Evolutionary conservation across 495 filamentous ascomycete genomes (phyloP), one percentile per base, ranked within the genome.

Genomic region (Penicillium flavigenum): DNA sequence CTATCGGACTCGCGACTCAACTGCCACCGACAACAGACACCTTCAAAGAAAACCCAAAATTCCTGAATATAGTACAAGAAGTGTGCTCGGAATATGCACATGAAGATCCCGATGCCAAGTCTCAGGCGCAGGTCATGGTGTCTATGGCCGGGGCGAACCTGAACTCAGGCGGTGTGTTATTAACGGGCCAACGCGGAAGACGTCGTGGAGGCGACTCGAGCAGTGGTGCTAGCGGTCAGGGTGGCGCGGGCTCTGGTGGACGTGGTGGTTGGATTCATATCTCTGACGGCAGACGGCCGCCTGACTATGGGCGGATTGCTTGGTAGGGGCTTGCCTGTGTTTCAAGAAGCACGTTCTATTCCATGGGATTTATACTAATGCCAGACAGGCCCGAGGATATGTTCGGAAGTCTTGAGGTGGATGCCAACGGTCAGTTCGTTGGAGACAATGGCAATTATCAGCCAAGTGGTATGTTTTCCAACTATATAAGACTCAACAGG

Each of bases 181-280:
- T 88, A 63, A 74, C 82, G 6, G 67, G 70, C 20, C 72, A 77
- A 49, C 77, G 72, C 0, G 48, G 57, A 14, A 71, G 62, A 62
- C 65, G 68, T 10, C 80, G 76, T 41, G 74, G 75, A 3, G 81
- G 74, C 47, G 79, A 80, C 56, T 89, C 86, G 1, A 86, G 85
- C 11, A 87, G 90, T 8, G 89, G 87, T 31, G 90, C 90, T 3
- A 94, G 86, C 64, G 81, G 79, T 3, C 90, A 95, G 65, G 92
- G 92, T 24, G 92, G 92, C 31, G 84, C 81, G 26, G 93, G 92
- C 2, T 89, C 90, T 16, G 91, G 80, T 1, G 91, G 90, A 0
- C 76, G 88, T 51, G 94, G 93, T 20, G 94, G 94, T 0, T 94
- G 88, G 78, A 82, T 96, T 17, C 94, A 98, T 78, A 79, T 98